Base-by-base conservation (phyloP, 2,329 filamentous ascomycete species). In the Ceratocystis cacaofunesta region DNA sequence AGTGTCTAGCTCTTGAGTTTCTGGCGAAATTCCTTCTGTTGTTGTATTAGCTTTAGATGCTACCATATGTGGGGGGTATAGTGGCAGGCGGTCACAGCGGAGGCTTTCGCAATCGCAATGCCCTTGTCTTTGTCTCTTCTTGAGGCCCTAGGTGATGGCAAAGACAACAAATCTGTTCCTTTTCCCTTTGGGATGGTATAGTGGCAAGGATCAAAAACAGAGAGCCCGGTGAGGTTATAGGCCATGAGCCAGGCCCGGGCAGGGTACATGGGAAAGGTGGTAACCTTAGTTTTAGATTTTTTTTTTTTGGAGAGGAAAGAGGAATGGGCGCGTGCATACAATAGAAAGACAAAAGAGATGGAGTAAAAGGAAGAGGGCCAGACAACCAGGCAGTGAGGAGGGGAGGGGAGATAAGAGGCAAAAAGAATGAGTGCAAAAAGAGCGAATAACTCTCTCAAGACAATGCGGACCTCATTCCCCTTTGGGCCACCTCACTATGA, bases 131-230 rank as follows among this genome's bases (percentile, higher is more conserved):
- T 32, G 52, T 25, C 52, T 58, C 22, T 58, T 58, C 25, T 58
- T 15, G 43, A n/a, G 32, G 63, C 46, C 63, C 48, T 61, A 50
- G 57, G 19, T 46, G 17, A 62, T 48, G 61, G 61, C 36, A 44
- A 48, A 62, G 61, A 62, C 61, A 50, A 22, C 25, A 32, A 17
- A 48, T 62, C 30, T 28, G 58, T 62, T 50, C 25, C 58, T 62
- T 65, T 65, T 30, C 7, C 44, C 44, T 44, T 41, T 19, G 36
- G 7, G 58, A 58, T 65, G 30, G 64, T 41, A 12, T 4, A 65
- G 46, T 52, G 46, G 46, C 64, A 52, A 41, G 58, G 46, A 57
- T 65, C 58, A 65, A 58, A 25, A 32, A 48, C 58, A 57, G 64
- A 65, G 55, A 25, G 55, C 61, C 50, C 32, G 22, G 17, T n/a